Evolutionary conservation across 2,329 filamentous ascomycete genomes (phyloP).

Genomic region (Cladosporium cucumerinum): DNA sequence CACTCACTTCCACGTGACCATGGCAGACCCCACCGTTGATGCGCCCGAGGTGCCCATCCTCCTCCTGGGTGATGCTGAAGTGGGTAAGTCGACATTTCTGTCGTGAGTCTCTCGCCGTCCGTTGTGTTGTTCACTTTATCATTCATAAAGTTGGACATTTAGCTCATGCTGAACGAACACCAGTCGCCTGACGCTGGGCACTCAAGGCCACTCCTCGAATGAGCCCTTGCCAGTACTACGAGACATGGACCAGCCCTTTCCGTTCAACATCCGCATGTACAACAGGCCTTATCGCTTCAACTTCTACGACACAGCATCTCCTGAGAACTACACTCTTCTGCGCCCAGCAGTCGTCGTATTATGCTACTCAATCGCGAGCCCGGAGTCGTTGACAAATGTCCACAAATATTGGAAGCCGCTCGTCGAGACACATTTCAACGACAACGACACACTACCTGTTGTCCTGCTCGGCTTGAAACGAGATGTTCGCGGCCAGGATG

Average conservation of each 20-base stretch:
- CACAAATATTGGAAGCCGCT: constrained; percentile 43
- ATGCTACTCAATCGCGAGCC: constrained; percentile 57
- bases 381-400: constrained; percentile 48
- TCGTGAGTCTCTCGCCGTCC: constrained; percentile 49
- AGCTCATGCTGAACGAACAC: not conserved
- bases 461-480: constrained; percentile 59
- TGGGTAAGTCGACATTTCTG: constrained; percentile 62
- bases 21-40: constrained; percentile 12
- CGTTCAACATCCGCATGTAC: constrained; percentile 57
- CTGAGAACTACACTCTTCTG: constrained; percentile 56
- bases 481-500: constrained; percentile 50
- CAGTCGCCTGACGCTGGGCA: constrained; percentile 30
- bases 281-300: constrained; percentile 53
- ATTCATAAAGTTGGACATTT: not conserved
- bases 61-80: constrained; percentile 56
- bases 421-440: constrained; percentile 51
- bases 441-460: constrained; percentile 51
- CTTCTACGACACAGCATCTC: constrained; percentile 56
- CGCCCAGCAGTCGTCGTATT: constrained; percentile 55
- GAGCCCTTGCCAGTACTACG: constrained; percentile 44
- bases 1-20: not conserved
- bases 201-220: constrained; percentile 30
- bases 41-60: constrained; percentile 49
- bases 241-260: constrained; percentile 57
- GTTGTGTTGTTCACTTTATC: not conserved